Percentiles rank a stretch among this genome's conserved stretches.
These are phyloP conservation scores for Dipteronia sinensis DNA, from an alignment of 345 rosid genomes.

Conservation along the genomic window DNA sequence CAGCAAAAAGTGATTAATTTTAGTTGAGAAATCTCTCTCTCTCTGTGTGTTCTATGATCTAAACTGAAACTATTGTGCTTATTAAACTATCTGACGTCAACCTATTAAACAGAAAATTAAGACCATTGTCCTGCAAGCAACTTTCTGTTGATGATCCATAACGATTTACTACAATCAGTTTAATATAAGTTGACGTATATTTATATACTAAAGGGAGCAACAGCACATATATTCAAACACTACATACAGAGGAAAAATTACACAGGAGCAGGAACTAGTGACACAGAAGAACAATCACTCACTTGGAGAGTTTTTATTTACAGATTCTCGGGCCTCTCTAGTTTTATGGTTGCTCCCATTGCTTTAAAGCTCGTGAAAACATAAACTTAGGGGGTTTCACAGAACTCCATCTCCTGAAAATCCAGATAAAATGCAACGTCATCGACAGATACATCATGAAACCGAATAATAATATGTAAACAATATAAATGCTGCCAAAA, in stretches of 20 bases:
- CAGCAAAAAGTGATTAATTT: not conserved
- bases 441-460: not conserved
- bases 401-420: slow-evolving; percentile 55
- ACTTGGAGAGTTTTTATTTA: slow-evolving; percentile 28
- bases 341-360: slow-evolving; percentile 23
- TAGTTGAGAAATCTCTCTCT: not conserved
- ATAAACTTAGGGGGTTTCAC: slow-evolving; percentile 42
- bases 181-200: slow-evolving; percentile 6
- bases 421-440: slow-evolving; percentile 18
- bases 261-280: slow-evolving; percentile 1
- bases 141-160: slow-evolving; percentile 14
- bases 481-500: not conserved
- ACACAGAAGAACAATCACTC: slow-evolving; percentile 15
- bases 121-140: not conserved
- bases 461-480: not conserved
- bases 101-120: not conserved
- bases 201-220: slow-evolving; percentile 9
- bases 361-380: slow-evolving; percentile 12
- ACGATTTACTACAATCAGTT: slow-evolving; percentile 16
- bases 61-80: not conserved
- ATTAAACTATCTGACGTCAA: not conserved
- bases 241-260: not conserved
- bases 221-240: not conserved
- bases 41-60: not conserved
- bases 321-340: slow-evolving; percentile 21